Evolutionary conservation across 1,284 basidiomycete species (phyloP), one percentile per base, ranked within the genome.

Genomic region (Tetrapyrgos nigripes): DNA sequence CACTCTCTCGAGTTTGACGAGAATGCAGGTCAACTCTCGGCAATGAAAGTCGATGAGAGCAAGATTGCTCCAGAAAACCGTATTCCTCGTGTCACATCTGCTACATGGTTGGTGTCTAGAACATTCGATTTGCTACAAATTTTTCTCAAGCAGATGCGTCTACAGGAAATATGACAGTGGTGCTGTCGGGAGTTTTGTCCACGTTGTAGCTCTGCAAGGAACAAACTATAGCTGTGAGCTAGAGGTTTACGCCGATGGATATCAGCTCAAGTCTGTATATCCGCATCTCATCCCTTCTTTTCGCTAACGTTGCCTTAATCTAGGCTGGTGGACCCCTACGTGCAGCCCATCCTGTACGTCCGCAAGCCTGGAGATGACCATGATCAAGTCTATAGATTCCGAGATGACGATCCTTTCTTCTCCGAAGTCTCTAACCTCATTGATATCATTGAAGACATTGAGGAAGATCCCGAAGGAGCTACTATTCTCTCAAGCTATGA

Each of bases 1-100:
- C 93, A 94, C 72, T 94, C 94, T 6, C 83, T 97, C 45, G 94
- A 97, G 72, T 95, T 91, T 89, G 84, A 96, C 73, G 95, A 97
- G 75, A 85, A 88, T 63, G 93, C 97, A 3, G 97, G 97, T 28
- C 74, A 88, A 28, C 85, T 99, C 37, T 87, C 87, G 65, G 94
- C 92, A 75, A 85, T 96, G 68, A 78, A 83, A 28, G 79, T 97
- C 59, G 91, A 96, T 70, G 94, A 97, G 77, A 82, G 74, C 66
- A 83, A 85, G 69, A 93, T 96, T 64, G 70, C 84, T 3, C 85
- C 88, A 1, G 89, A 92, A 70, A 89, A 94, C 75, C 85, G 93
- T 65, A 88, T 93, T 64, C 89, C 92, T 40, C 88, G 91, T 70
- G 88, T 91, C 53, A 93, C 92, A 23, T 80, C 89, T 28, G 91